A percentile compares a stretch with the other conserved stretches of the same genome.
Conservation (phyloP, 495 filamentous ascomycete genomes). For the Astrocystis sublimbata region DNA sequence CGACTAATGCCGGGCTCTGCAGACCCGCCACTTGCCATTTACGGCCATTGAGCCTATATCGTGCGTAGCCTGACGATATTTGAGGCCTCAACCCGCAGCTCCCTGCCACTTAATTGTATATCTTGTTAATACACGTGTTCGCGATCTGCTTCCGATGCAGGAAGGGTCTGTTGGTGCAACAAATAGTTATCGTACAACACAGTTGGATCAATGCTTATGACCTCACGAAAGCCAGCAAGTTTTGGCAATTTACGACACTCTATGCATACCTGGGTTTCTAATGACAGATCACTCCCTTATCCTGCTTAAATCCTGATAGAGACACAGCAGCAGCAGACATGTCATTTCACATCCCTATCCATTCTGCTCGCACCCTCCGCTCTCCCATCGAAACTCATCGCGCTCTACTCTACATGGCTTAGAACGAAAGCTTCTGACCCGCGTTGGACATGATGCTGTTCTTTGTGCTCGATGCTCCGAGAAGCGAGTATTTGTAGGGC, state of each 20-base stretch:
- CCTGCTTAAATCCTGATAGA: not conserved
- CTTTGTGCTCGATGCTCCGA: conserved; percentile 46
- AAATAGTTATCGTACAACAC: not conserved
- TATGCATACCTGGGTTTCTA: not conserved
- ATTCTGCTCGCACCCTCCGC: not conserved
- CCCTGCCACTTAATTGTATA: not conserved
- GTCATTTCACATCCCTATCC: not conserved
- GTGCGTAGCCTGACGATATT: not conserved
- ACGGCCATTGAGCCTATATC: no score
- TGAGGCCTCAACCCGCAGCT: not conserved
- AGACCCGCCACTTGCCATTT: not conserved
- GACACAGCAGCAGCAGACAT: not conserved
- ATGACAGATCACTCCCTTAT: not conserved
- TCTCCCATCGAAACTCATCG: not conserved
- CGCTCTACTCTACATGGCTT: not conserved
- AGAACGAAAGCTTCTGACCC: conserved; percentile 58
- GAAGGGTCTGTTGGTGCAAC: not conserved
- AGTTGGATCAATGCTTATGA: not conserved
- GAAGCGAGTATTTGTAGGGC: conserved; percentile 53
- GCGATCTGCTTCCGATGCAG: not conserved
- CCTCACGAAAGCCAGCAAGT: not conserved
- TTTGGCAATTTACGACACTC: not conserved
- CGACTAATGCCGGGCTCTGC: not conserved
- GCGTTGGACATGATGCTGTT: conserved; percentile 48
- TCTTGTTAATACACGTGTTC: not conserved